Evolutionary conservation across 345 rosid species (phyloP).

Genomic region (Trapa bicornis): DNA sequence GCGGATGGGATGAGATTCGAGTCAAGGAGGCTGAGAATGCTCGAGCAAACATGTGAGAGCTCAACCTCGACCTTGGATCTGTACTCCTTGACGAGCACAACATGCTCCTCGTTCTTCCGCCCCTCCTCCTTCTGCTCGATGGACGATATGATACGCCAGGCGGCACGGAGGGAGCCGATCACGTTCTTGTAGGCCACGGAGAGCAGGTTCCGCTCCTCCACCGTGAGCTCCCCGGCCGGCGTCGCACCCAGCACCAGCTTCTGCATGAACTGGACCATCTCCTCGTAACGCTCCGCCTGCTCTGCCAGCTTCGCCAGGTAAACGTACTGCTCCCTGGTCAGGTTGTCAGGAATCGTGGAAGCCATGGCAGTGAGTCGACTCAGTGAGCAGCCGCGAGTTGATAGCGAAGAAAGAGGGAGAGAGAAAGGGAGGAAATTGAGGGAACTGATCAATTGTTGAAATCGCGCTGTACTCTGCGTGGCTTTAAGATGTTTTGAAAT

Average conservation of each 20-base stretch:
- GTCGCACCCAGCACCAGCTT: conserved; percentile 67
- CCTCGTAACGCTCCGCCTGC: conserved; percentile 97
- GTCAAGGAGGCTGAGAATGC: conserved; percentile 53
- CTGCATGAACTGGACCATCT: conserved; percentile 95
- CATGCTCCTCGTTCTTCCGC: conserved; percentile 90
- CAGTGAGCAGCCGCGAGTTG: conserved; percentile 1
- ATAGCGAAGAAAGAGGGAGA: background rate
- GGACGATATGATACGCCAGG: conserved; percentile 91
- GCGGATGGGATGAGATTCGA: conserved; percentile 75
- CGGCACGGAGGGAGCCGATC: conserved; percentile 94
- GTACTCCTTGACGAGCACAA: conserved; percentile 73
- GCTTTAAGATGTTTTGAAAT: background rate
- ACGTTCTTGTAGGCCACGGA: conserved; percentile 97
- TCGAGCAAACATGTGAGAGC: conserved; percentile 61
- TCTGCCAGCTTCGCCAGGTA: conserved; percentile 92
- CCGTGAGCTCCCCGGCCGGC: conserved; percentile 70
- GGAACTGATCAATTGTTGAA: conserved; percentile 4
- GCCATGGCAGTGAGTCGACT: conserved; percentile 13
- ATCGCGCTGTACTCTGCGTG: background rate
- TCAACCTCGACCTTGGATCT: conserved; percentile 90
- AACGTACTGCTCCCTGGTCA: conserved; percentile 77
- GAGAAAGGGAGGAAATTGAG: background rate
- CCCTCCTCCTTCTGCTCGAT: conserved; percentile 96
- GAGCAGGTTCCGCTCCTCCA: conserved; percentile 92
- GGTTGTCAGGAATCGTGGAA: conserved; percentile 31